Percentiles rank a stretch among this genome's conserved stretches.
phyloP scores from a whole-genome alignment of 2,329 filamentous ascomycete genomes.

The Diaporthe longicolla region DNA sequence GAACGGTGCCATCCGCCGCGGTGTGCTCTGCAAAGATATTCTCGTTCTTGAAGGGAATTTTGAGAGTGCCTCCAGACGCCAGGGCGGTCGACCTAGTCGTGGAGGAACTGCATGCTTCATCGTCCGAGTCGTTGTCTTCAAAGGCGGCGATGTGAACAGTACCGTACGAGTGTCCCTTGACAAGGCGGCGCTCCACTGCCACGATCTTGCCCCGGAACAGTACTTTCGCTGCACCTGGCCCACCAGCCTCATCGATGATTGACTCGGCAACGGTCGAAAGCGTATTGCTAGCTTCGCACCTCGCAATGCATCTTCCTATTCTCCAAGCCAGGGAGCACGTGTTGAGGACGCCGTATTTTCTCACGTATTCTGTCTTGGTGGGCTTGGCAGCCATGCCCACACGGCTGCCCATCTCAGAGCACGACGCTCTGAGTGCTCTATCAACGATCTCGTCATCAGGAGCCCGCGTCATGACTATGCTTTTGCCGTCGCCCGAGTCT shows the following conservation, averaged over 20 bases:
- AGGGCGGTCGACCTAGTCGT: constrained; percentile 24
- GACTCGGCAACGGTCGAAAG: constrained; percentile 61
- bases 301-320: constrained; percentile 64
- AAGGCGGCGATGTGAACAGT: constrained; percentile 48
- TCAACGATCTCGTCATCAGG: constrained; percentile 58
- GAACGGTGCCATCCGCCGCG: constrained; percentile 39
- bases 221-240: constrained; percentile 59
- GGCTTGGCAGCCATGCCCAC: constrained; percentile 53
- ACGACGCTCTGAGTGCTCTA: constrained; percentile 56
- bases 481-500: constrained; percentile 60
- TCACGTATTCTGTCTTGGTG: constrained; percentile 51
- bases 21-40: constrained; percentile 46
- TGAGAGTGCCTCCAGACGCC: constrained; percentile 44
- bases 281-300: constrained; percentile 58
- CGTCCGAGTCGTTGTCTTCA: constrained; percentile 45
- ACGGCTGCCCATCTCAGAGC: constrained; percentile 58
- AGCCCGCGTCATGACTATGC: constrained; percentile 58
- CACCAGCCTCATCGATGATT: constrained; percentile 64
- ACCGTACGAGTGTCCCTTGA: constrained; percentile 65
- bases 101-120: constrained; percentile 30
- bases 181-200: constrained; percentile 62
- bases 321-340: constrained; percentile 57
- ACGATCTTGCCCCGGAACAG: constrained; percentile 68
- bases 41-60: constrained; percentile 50
- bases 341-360: constrained; percentile 52